phyloP scores from a whole-genome alignment of 2,329 filamentous ascomycete genomes.

The Karstenula rhodostoma region DNA sequence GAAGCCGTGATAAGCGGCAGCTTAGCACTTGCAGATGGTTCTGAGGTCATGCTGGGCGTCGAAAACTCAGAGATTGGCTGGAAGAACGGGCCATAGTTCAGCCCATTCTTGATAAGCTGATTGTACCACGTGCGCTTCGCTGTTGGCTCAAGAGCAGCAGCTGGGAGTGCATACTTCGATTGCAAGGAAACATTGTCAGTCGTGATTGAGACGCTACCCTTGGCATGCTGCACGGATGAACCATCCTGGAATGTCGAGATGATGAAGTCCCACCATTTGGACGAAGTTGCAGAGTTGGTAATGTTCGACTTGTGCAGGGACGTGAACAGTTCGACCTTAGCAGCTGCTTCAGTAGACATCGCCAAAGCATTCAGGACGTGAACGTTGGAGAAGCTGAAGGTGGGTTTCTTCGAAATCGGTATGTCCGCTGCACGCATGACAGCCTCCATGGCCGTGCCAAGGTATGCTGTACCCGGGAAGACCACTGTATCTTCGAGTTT shows the following conservation, averaged over 20 bases:
- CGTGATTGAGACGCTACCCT: constrained; percentile 14
- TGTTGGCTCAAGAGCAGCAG: constrained; percentile 1
- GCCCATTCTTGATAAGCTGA: neutral
- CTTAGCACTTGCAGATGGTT: constrained; percentile 12
- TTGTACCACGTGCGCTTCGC: constrained; percentile 14
- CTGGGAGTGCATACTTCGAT: neutral
- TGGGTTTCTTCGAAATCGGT: neutral
- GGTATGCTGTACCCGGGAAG: constrained; percentile 47
- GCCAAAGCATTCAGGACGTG: constrained; percentile 14
- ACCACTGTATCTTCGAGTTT: constrained; percentile 36
- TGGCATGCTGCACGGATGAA: constrained; percentile 22
- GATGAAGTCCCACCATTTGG: constrained; percentile 29
- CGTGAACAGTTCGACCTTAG: constrained; percentile 14
- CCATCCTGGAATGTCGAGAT: constrained; percentile 20
- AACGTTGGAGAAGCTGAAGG: constrained; percentile 8
- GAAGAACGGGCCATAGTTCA: constrained; percentile 14
- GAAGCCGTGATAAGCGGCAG: constrained; percentile 16
- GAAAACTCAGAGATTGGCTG: constrained; percentile 9
- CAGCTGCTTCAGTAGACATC: constrained; percentile 2
- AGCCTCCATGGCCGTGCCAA: constrained; percentile 45
- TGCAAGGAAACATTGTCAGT: neutral
- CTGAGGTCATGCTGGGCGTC: constrained; percentile 1
- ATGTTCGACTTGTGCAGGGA: constrained; percentile 12
- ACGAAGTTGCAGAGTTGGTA: constrained; percentile 7
- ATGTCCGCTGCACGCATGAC: constrained; percentile 14